phyloP scores from a whole-genome alignment of 1,284 basidiomycete species.

The Abortiporus biennis region DNA sequence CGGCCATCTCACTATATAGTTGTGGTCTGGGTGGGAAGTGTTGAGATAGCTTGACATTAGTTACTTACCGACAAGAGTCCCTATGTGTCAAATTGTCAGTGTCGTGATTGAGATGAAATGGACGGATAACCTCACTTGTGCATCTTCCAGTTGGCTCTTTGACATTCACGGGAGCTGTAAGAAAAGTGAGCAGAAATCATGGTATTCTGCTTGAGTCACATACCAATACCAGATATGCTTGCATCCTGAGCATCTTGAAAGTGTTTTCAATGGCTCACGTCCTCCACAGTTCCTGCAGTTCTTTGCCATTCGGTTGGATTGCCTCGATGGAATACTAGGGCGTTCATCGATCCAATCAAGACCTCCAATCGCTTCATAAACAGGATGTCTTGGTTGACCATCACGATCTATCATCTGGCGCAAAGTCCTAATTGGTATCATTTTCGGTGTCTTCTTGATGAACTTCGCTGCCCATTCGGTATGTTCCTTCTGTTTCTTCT shows the following conservation, averaged over 20 bases:
- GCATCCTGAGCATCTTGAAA: constrained; percentile 15
- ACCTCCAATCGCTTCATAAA: constrained; percentile 14
- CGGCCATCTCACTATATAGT: constrained; percentile 4
- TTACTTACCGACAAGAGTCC: constrained; percentile 2
- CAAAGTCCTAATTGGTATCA: constrained; percentile 7
- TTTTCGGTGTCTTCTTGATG: constrained; percentile 15
- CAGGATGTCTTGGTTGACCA: constrained; percentile 9
- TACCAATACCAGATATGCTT: constrained; percentile 19
- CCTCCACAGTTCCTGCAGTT: constrained; percentile 12
- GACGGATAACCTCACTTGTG: constrained; percentile 14
- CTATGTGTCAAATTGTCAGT: neutral
- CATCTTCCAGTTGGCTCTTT: constrained; percentile 16
- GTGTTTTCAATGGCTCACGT: constrained; percentile 13
- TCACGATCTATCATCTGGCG: constrained; percentile 7
- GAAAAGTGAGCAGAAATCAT: neutral
- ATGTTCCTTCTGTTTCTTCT: constrained; percentile 10
- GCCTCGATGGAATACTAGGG: constrained; percentile 4
- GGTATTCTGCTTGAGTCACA: constrained; percentile 1
- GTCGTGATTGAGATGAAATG: neutral
- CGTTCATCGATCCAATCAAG: constrained; percentile 12
- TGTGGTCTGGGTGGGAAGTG: too few relatives aligned
- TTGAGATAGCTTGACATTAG: neutral
- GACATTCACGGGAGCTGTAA: constrained; percentile 17
- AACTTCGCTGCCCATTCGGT: constrained; percentile 14
- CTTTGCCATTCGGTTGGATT: constrained; percentile 12